Evolutionary conservation across 139 green algal genomes (phyloP), one percentile per base, ranked within the genome.

Genomic region (Pseudopediastrum boryanum): DNA sequence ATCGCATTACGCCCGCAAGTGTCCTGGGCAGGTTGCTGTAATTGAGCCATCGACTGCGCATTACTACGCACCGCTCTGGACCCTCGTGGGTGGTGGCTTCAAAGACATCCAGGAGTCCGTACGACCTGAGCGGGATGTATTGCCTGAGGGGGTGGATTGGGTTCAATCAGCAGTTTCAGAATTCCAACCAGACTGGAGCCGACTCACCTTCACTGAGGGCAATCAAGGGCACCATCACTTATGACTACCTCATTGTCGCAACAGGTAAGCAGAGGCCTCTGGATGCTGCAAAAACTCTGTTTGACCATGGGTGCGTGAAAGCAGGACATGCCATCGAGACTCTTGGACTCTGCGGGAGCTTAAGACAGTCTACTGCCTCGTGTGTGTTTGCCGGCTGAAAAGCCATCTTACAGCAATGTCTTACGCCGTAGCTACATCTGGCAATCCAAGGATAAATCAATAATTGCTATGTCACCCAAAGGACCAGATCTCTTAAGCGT

Each of bases 201-300:
- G 23, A 0, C 25, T 77, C 4, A 52, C 50, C 2, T 52, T 38
- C 9, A n/a, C 48, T 10, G 51, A 77, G 38, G 50, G 70, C 9
- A 7, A n/a, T n/a, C n/a, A n/a, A n/a, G n/a, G n/a, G 51, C 9
- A 68, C 6, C 9, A 9, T 67, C 2, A 63, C 52, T 23, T 77
- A 77, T 41, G 70, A 77, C 5, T 77, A 77, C 52, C 36, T 77
- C 9, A 52, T 77, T 35, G 70, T 77, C n/a, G 68, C 68, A 4
- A 76, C 68, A 16, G 68, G 68, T 50, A 64, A 65, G 46, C 68
- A 76, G 44, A 35, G 39, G n/a, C n/a, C n/a, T n/a, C n/a, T n/a
- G n/a, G n/a, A n/a, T n/a, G n/a, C n/a, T n/a, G n/a, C n/a, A n/a
- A n/a, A n/a, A n/a, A n/a, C n/a, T n/a, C n/a, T n/a, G n/a, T n/a